Base-by-base conservation (phyloP, 148 eudicot species). In the Nyssa sinensis region DNA sequence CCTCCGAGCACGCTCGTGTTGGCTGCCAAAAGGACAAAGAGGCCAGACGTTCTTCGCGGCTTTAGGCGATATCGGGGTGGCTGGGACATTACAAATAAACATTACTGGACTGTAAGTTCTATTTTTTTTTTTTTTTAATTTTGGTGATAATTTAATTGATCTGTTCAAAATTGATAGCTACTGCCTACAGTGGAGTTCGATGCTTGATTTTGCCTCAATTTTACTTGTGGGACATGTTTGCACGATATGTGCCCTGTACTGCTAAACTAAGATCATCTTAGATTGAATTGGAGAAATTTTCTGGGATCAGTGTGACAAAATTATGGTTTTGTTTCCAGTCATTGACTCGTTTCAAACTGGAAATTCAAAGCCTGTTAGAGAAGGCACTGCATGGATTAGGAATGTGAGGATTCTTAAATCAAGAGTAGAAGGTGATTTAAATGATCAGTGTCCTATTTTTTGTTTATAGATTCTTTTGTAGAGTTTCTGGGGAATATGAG, bases 21-120 rank as follows among this genome's bases (percentile, higher is more conserved):
- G 84, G 98, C 96, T 1, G 91, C 81, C n/a, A 86, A 85, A 75
- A 81, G 88, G 75, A 95, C 98, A 0, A 92, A 78, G 79, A 88
- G 98, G 71, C 96, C 97, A 0, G 96, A 95, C 63, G 89, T 95
- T 79, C 93, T 95, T 75, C 72, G 75, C 32, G 76, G 79, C 37
- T 86, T 95, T 73, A 86, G 79, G 80, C 86, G 78, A 29, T 95
- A 92, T 75, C 81, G 79, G 66, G 96, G 90, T 83, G 98, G 98
- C 74, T 95, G 98, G 98, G 88, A 95, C 68, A 87, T 95, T 68
- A 81, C 93, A 44, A 88, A 88, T 78, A 86, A 87, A 69, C 94
- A 92, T 74, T 95, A 95, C 83, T 95, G 96, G 97, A 96, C 97
- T 80, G 98, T 95, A 90, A 90, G 97, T 68, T 51, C 65, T 34